Base-by-base conservation (phyloP, 768 basidiomycete genomes). In the Agaricus sinodeliciosus region DNA sequence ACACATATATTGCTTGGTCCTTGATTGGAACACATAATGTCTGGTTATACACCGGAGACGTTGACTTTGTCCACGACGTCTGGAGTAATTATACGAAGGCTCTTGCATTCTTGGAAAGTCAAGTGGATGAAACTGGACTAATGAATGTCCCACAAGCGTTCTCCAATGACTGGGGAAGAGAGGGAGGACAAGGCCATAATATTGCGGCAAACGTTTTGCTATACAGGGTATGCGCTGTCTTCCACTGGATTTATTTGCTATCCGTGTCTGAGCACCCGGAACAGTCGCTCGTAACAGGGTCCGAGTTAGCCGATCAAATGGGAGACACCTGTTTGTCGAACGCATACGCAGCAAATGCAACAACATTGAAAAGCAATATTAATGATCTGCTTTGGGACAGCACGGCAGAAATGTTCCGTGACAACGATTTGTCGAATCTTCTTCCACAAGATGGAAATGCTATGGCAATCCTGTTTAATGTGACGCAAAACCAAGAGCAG, bases 1-100 rank as follows among this genome's bases (percentile, higher is more conserved):
- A 72, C 55, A 78, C 77, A 0, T 79, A 78, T 55, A 76, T 77
- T 48, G 64, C 71, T 9, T 78, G 76, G 76, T 75, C 77, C 18
- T 66, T 79, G 54, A 75, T 79, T 48, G 69, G 68, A 3, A 65
- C 67, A 4, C 62, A 68, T 49, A 69, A 61, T 61, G 75, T 76
- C 56, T 75, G 63, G 53, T 57, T 77, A 12, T 79, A 77, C 58
- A 74, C 76, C 2, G 77, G 77, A 1, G 77, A 79, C 56, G 57
- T 64, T 37, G 71, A 61, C 2, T 77, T 78, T 62, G 67, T 78
- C 3, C 47, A 65, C 54, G 58, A 55, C 9, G 64, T 75, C 8
- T 79, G 78, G 77, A 57, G 63, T 27, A 77, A 78, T 63, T 69
- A 75, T 65, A 60, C 76, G 46, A 65, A 69, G 61, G 73, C 62